Conservation (phyloP, 345 rosid genomes). For the Boechera retrofracta region DNA sequence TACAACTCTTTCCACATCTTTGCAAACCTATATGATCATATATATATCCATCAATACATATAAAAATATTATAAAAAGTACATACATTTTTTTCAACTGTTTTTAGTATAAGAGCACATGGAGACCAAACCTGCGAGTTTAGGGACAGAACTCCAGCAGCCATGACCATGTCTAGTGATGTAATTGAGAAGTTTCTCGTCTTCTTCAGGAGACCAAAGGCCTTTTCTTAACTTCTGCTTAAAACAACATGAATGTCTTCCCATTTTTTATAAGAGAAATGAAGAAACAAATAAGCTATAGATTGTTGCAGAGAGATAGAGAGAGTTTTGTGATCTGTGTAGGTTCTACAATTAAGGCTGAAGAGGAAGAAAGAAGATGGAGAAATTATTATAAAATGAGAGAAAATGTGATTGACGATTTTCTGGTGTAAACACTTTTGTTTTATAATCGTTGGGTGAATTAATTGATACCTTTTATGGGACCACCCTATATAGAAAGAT, state of each 20-base stretch:
- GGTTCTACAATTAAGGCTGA: slow-evolving; percentile 30
- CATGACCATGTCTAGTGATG: slow-evolving; percentile 75
- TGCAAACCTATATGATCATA: slow-evolving; percentile 42
- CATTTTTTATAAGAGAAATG: slow-evolving; percentile 46
- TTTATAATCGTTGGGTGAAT: slow-evolving; percentile 43
- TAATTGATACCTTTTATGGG: slow-evolving; percentile 41
- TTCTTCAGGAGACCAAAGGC: slow-evolving; percentile 95
- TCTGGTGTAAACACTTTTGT: slow-evolving; percentile 38
- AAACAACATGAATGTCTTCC: slow-evolving; percentile 77
- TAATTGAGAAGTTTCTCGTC: slow-evolving; percentile 80
- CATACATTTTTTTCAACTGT: neutral
- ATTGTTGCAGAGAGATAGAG: slow-evolving; percentile 19
- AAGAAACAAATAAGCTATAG: slow-evolving; percentile 23
- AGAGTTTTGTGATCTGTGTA: slow-evolving; percentile 24
- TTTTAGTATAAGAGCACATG: neutral
- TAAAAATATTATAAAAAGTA: neutral
- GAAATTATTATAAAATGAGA: slow-evolving; percentile 34
- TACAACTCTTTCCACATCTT: slow-evolving; percentile 74
- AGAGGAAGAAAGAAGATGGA: slow-evolving; percentile 27
- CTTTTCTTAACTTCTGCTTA: slow-evolving; percentile 81
- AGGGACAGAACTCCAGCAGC: slow-evolving; percentile 94
- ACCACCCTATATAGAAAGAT: slow-evolving; percentile 27
- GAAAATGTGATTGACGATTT: slow-evolving; percentile 41
- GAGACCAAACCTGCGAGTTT: slow-evolving; percentile 65
- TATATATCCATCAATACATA: slow-evolving; percentile 23